These are phyloP conservation scores for Nicotiana benthamiana DNA, from an alignment of 257 asterid genomes.

Conservation along the genomic window DNA sequence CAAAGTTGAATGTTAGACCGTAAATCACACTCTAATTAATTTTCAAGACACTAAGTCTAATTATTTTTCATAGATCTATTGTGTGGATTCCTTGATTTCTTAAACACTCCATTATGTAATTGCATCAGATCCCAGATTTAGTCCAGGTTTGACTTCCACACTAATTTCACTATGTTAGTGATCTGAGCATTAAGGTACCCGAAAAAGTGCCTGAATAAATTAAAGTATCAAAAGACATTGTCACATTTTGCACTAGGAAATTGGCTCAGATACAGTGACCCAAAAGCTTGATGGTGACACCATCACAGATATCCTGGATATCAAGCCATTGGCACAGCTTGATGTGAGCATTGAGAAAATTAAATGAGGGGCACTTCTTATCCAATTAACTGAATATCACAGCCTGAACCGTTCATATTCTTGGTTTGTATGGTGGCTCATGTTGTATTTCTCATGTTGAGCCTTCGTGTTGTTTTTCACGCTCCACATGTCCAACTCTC, in stretches of 20 bases:
- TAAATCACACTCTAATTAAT: not conserved
- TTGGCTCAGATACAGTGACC: not conserved
- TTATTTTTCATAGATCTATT: not conserved
- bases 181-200: not conserved
- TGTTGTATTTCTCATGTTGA: not conserved
- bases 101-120: not conserved
- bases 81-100: not conserved
- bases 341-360: not conserved
- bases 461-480: not conserved
- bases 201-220: not conserved
- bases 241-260: not conserved
- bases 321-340: not conserved
- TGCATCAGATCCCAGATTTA: slow-evolving; percentile 4
- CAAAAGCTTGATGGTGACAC: not conserved
- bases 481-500: not conserved
- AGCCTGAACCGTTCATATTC: not conserved
- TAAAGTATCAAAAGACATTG: not conserved
- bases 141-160: not conserved
- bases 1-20: not conserved
- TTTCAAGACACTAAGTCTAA: not conserved
- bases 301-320: not conserved
- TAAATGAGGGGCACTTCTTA: not conserved
- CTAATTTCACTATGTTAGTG: not conserved
- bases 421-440: not conserved
- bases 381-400: not conserved